Evolutionary conservation across 2,329 filamentous ascomycete genomes (phyloP).

Genomic region (Hirsutella rhossiliensis): DNA sequence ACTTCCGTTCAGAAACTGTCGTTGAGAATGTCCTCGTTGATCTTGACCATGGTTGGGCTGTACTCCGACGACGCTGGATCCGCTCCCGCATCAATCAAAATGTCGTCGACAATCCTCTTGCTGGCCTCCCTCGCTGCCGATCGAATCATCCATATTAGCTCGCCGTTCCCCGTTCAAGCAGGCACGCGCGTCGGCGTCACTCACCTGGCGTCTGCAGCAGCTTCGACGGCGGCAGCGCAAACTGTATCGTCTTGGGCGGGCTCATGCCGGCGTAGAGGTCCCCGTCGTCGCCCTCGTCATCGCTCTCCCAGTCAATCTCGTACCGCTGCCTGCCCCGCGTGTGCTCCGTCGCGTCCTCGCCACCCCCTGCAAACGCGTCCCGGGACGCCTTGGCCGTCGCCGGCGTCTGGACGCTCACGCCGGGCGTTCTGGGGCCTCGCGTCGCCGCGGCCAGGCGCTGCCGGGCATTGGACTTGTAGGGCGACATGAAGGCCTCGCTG

Average conservation of each 20-base stretch:
- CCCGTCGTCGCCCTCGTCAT: slow-evolving; percentile 54
- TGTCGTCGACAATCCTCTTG: slow-evolving; percentile 68
- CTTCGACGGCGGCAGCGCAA: slow-evolving; percentile 65
- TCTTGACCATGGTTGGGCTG: slow-evolving; percentile 54
- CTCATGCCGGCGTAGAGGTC: slow-evolving; percentile 61
- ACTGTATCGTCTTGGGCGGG: slow-evolving; percentile 88
- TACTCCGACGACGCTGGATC: slow-evolving; percentile 43
- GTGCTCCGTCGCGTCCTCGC: slow-evolving; percentile 8
- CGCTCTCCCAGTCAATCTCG: slow-evolving; percentile 63
- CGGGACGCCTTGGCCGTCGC: slow-evolving; percentile 32
- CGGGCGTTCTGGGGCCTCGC: slow-evolving; percentile 56
- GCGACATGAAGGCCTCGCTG: slow-evolving; percentile 75
- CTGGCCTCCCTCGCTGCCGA: slow-evolving; percentile 62
- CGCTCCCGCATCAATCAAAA: slow-evolving; percentile 64
- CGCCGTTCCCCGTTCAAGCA: neutral
- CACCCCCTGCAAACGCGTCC: slow-evolving; percentile 31
- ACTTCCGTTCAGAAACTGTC: slow-evolving; percentile 53
- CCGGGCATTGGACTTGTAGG: slow-evolving; percentile 37
- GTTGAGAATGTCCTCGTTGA: slow-evolving; percentile 49
- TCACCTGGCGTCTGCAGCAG: slow-evolving; percentile 69
- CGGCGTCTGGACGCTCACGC: slow-evolving; percentile 77
- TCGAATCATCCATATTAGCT: too few species aligned
- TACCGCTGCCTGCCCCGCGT: slow-evolving; percentile 24
- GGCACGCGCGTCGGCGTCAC: slow-evolving; percentile 9
- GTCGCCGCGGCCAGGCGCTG: slow-evolving; percentile 29